Conservation (phyloP, 2,329 filamentous ascomycete species). For the Botrytis byssoidea region DNA sequence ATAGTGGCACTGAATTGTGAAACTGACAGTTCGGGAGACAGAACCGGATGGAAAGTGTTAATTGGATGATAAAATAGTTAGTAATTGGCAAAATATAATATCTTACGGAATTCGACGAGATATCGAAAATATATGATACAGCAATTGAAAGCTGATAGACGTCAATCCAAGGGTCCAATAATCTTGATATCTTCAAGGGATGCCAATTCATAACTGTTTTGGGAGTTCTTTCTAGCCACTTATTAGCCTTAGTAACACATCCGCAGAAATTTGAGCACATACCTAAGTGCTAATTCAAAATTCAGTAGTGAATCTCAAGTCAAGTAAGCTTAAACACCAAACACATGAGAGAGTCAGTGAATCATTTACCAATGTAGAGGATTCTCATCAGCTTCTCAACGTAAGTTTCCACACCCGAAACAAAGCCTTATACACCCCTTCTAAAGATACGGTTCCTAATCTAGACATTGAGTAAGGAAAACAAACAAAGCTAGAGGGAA, state of each 20-base stretch:
- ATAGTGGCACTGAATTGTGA: neutral
- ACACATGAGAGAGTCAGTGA: neutral
- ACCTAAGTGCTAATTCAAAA: neutral
- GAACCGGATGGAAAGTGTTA: neutral
- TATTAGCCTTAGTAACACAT: neutral
- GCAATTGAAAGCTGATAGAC: neutral
- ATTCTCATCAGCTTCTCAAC: neutral
- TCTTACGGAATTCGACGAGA: neutral
- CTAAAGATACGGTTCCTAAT: neutral
- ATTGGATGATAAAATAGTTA: neutral
- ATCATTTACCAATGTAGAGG: neutral
- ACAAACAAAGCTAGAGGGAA: too few relatives aligned
- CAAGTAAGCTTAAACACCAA: neutral
- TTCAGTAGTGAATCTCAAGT: neutral
- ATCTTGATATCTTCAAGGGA: neutral
- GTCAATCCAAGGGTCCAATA: neutral
- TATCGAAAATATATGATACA: neutral
- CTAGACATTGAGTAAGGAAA: neutral
- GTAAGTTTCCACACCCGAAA: too few relatives aligned
- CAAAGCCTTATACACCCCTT: neutral
- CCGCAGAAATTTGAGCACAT: neutral
- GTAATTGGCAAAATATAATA: accelerated
- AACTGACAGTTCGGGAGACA: neutral
- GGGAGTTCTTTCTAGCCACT: neutral
- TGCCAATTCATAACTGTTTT: neutral